A percentile compares a stretch with the other conserved stretches of the same genome.
phyloP scores from a whole-genome alignment of 2,329 filamentous ascomycete genomes.

The Amylocarpus encephaloides region DNA sequence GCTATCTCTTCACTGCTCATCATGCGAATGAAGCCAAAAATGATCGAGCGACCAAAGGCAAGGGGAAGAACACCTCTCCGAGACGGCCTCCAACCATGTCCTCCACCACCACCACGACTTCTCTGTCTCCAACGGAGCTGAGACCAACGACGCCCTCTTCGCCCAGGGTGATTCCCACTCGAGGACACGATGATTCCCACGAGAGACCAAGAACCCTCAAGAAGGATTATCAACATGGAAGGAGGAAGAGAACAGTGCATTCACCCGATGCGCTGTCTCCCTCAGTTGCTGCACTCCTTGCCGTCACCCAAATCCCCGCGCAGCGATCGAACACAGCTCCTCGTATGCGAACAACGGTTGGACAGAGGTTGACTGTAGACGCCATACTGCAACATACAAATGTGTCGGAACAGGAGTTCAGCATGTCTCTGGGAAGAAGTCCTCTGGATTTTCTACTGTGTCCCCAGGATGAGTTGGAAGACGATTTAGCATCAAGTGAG shows the following conservation, averaged over 20 bases:
- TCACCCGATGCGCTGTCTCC: conserved; percentile 50
- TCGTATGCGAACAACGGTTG: conserved; percentile 15
- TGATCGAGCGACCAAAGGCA: conserved; percentile 11
- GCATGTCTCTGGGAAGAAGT: conserved; percentile 45
- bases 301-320: conserved; percentile 54
- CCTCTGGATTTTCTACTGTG: conserved; percentile 55
- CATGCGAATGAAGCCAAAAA: conserved; percentile 13
- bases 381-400: conserved; percentile 49
- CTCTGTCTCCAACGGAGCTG: background rate
- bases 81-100: conserved; percentile 2
- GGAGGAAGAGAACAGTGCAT: conserved; percentile 36
- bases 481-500: conserved; percentile 42
- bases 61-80: background rate
- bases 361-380: conserved; percentile 46
- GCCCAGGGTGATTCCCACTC: conserved; percentile 28
- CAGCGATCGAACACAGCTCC: conserved; percentile 30
- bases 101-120: conserved; percentile 5
- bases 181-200: conserved; percentile 18
- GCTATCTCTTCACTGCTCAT: conserved; percentile 23
- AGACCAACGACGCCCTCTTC: conserved; percentile 23
- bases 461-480: conserved; percentile 51
- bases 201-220: conserved; percentile 19
- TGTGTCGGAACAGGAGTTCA: conserved; percentile 47
- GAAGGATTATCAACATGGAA: conserved; percentile 20
- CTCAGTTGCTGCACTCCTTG: conserved; percentile 54